These are phyloP conservation scores for Saccharomyces hybrid DNA, from an alignment of 1,139 yeast genomes.

Conservation along the genomic window DNA sequence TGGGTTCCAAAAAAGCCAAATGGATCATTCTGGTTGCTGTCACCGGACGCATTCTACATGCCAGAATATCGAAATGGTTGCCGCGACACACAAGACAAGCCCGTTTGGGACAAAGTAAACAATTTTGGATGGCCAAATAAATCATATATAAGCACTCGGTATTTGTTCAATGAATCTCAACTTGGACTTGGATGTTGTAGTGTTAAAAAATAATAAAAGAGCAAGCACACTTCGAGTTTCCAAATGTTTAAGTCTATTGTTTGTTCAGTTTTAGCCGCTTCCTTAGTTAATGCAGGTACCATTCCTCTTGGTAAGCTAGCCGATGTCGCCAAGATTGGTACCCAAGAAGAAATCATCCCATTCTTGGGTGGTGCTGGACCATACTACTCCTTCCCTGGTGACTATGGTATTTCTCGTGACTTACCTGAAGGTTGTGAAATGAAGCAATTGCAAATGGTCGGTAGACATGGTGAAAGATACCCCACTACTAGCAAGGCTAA, in stretches of 20 bases:
- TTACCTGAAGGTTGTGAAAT: slow-evolving; percentile 39
- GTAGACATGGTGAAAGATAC: slow-evolving; percentile 70
- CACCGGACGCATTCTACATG: too few relatives aligned
- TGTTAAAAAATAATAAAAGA: neutral
- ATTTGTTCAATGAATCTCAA: too few relatives aligned
- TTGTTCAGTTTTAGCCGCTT: neutral
- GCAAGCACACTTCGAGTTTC: neutral
- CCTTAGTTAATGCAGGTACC: neutral
- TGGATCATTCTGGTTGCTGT: too few relatives aligned
- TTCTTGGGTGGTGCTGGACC: slow-evolving; percentile 20
- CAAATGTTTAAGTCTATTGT: neutral
- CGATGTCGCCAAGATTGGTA: slow-evolving; percentile 12
- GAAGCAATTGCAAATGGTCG: slow-evolving; percentile 55
- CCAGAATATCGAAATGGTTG: too few relatives aligned
- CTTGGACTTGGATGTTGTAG: too few relatives aligned
- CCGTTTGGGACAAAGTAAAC: too few relatives aligned
- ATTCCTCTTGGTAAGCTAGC: neutral
- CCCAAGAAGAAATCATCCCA: slow-evolving; percentile 14
- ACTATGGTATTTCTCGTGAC: slow-evolving; percentile 12
- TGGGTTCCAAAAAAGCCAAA: too few relatives aligned
- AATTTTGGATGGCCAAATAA: too few relatives aligned
- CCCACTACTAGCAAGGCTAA: slow-evolving; percentile 40
- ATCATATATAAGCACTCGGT: too few relatives aligned
- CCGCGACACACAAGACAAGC: too few relatives aligned
- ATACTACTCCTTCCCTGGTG: slow-evolving; percentile 15